Conservation (phyloP, 2,329 filamentous ascomycete genomes). For the Penicillium sp. region DNA sequence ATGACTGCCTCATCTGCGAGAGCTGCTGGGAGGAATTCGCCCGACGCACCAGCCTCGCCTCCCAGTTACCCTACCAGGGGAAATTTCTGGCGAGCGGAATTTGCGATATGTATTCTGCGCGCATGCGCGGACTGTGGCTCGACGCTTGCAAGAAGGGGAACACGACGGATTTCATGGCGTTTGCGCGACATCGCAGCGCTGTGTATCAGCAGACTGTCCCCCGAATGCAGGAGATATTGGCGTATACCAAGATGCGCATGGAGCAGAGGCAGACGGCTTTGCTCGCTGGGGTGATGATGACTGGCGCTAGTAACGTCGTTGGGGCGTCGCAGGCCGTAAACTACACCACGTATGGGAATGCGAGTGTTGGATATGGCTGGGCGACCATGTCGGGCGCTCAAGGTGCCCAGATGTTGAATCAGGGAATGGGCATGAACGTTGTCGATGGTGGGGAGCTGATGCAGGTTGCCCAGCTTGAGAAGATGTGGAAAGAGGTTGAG, state of each 20-base stretch:
- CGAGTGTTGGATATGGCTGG: background rate
- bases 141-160: conserved; percentile 4
- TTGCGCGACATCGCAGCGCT: background rate
- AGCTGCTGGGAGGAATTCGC: conserved; percentile 9
- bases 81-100: background rate
- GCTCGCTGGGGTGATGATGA: background rate
- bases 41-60: background rate
- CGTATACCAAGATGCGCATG: background rate
- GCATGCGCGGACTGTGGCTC: background rate
- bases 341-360: background rate
- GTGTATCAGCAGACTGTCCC: conserved; percentile 1
- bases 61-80: background rate
- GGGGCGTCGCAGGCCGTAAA: background rate
- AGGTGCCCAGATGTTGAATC: background rate
- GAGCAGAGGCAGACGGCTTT: background rate
- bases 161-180: background rate
- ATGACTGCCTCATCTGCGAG: conserved; percentile 3
- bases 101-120: conserved; percentile 1
- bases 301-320: background rate
- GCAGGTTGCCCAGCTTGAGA: conserved; percentile 1
- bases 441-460: background rate
- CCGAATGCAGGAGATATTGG: conserved; percentile 3
- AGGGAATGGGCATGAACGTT: conserved; percentile 6
- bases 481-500: conserved; percentile 2
- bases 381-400: background rate